Evolutionary conservation across 2,329 filamentous ascomycete species (phyloP).

Genomic region (Sporothrix euskadiensis): DNA sequence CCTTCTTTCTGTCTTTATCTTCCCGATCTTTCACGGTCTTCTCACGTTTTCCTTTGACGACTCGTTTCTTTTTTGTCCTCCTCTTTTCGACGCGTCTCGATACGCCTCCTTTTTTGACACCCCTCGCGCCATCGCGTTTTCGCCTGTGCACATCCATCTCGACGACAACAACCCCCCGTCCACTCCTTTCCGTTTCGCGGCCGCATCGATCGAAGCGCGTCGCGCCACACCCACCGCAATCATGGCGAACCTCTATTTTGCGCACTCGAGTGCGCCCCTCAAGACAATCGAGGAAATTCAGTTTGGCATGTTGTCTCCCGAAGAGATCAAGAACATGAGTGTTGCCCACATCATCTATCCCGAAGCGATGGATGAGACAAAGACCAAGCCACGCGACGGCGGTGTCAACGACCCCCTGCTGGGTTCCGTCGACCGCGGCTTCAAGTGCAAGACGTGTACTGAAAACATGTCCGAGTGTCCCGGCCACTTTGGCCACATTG

Average conservation of each 20-base stretch:
- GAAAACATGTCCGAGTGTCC: conserved; percentile 96
- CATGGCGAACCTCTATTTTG: conserved; percentile 91
- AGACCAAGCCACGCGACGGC: conserved; percentile 83
- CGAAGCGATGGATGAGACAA: conserved; percentile 99
- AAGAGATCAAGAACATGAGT: conserved; percentile 99
- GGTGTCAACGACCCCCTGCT: conserved; percentile 95
- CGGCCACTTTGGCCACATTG: conserved; percentile 98
- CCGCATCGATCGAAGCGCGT: not conserved
- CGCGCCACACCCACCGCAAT: conserved; percentile 42
- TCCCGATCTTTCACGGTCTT: not conserved
- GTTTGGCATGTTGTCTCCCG: conserved; percentile 94
- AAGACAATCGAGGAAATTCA: conserved; percentile 99
- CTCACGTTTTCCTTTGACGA: conserved; percentile 5
- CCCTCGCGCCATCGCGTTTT: not conserved
- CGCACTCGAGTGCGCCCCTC: conserved; percentile 90
- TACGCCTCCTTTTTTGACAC: not conserved
- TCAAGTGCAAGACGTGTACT: conserved; percentile 93
- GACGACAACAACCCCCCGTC: not conserved
- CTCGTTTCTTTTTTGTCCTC: not conserved
- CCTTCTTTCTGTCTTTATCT: conserved; percentile 17
- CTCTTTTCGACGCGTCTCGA: conserved; percentile 5
- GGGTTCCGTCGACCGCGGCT: conserved; percentile 92
- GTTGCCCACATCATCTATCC: conserved; percentile 94
- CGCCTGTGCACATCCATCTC: not conserved
- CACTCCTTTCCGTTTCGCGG: not conserved